Conservation (phyloP, 2,329 filamentous ascomycete genomes). For the Colletotrichum cuscutae region DNA sequence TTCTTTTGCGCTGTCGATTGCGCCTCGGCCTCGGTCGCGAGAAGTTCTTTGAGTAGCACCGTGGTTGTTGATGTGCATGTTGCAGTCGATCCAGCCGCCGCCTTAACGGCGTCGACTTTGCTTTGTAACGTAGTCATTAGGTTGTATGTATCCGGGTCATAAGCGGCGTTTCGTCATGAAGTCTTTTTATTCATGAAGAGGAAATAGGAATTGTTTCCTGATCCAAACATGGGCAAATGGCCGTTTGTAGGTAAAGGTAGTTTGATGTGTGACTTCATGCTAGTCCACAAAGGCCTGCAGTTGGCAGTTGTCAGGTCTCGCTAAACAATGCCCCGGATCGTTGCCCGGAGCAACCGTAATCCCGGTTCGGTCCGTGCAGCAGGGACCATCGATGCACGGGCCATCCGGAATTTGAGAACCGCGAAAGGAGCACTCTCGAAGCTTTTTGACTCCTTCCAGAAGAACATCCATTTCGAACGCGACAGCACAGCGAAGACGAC, state of each 20-base stretch:
- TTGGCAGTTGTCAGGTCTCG: slow-evolving; percentile 36
- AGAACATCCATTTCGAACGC: background rate
- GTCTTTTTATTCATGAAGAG: background rate
- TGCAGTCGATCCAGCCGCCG: slow-evolving; percentile 61
- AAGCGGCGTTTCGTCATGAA: slow-evolving; percentile 47
- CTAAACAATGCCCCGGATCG: slow-evolving; percentile 33
- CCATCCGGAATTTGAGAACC: background rate
- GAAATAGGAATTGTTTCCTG: background rate
- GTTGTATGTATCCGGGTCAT: slow-evolving; percentile 33
- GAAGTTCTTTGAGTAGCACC: slow-evolving; percentile 58
- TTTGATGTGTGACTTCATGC: slow-evolving; percentile 27
- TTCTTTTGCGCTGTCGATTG: slow-evolving; percentile 22
- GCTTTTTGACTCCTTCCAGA: slow-evolving; percentile 11
- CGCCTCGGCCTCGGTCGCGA: slow-evolving; percentile 47
- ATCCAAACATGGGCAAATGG: slow-evolving; percentile 13
- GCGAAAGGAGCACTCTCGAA: background rate
- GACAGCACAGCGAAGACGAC: background rate
- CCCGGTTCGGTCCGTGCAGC: slow-evolving; percentile 16
- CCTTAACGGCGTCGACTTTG: slow-evolving; percentile 62
- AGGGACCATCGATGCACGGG: slow-evolving; percentile 17
- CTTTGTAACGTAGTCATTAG: slow-evolving; percentile 56
- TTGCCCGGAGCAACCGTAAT: slow-evolving; percentile 30
- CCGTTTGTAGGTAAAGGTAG: slow-evolving; percentile 24
- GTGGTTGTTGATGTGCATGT: slow-evolving; percentile 64
- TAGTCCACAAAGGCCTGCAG: slow-evolving; percentile 15